Evolutionary conservation across 140 eudicot species (phyloP).

Genomic region (Anethum foeniculum): DNA sequence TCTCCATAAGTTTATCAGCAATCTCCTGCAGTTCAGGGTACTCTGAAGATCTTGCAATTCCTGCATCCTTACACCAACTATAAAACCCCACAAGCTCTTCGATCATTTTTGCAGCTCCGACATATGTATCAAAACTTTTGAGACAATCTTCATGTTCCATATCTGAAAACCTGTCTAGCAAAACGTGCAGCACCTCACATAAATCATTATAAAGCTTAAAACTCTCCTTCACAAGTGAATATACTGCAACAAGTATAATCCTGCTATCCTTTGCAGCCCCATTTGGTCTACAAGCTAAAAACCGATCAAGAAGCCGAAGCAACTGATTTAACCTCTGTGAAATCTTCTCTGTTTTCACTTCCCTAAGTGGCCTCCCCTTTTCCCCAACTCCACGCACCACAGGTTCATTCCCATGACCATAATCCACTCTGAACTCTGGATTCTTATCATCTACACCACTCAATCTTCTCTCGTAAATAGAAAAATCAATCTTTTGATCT

Average conservation of each 20-base stretch:
- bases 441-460: conserved; percentile 19
- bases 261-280: conserved; percentile 43
- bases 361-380: conserved; percentile 22
- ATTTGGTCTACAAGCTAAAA: conserved; percentile 52
- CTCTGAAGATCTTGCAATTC: conserved; percentile 43
- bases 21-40: conserved; percentile 48
- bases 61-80: conserved; percentile 45
- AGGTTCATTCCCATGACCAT: conserved; percentile 21
- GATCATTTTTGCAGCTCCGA: conserved; percentile 45
- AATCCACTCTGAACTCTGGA: conserved; percentile 15
- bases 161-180: conserved; percentile 35
- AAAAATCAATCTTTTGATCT: conserved; percentile 48
- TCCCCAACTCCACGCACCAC: conserved; percentile 19
- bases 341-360: conserved; percentile 37
- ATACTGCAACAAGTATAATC: conserved; percentile 42
- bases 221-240: conserved; percentile 45
- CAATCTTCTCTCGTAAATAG: conserved; percentile 34
- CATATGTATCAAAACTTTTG: conserved; percentile 42
- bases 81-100: conserved; percentile 49
- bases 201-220: conserved; percentile 46
- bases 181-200: conserved; percentile 39
- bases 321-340: conserved; percentile 41
- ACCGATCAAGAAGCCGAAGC: conserved; percentile 44
- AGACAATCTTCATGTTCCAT: conserved; percentile 43
- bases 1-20: conserved; percentile 38